A percentile compares a stretch with the other conserved stretches of the same genome.
These are phyloP conservation scores for Austroboletus novae-zelandiae DNA, from an alignment of 1,284 basidiomycete species.

Conservation along the genomic window DNA sequence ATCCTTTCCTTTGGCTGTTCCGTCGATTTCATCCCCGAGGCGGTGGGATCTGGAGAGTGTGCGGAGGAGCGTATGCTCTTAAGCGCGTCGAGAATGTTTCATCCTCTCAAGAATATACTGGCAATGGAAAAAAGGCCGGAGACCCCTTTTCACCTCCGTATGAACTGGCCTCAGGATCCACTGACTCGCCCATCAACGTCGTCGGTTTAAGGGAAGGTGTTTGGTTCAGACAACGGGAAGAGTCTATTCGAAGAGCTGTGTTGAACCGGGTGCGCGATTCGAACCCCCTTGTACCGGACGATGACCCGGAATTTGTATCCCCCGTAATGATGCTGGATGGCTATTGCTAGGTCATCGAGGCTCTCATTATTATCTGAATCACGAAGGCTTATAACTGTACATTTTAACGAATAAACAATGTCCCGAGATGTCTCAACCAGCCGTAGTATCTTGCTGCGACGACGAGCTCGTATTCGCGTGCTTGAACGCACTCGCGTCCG, in stretches of 20 bases:
- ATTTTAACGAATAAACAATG: conserved; percentile 24
- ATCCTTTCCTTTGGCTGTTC: conserved; percentile 74
- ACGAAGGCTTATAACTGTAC: background rate
- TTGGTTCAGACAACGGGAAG: conserved; percentile 78
- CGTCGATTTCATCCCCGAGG: conserved; percentile 57
- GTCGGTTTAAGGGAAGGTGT: conserved; percentile 66
- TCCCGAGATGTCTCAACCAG: background rate
- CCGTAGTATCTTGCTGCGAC: conserved; percentile 1
- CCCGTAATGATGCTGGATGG: conserved; percentile 32
- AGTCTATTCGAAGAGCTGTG: conserved; percentile 56
- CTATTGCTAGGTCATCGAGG: conserved; percentile 16
- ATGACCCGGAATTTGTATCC: conserved; percentile 8
- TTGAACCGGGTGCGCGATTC: conserved; percentile 30
- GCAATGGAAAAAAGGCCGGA: conserved; percentile 7
- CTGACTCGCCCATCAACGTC: conserved; percentile 35
- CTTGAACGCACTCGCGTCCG: conserved; percentile 24
- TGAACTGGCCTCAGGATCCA: conserved; percentile 11
- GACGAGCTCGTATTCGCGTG: conserved; percentile 10
- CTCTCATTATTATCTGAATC: background rate
- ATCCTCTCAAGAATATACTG: conserved; percentile 23
- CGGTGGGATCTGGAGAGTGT: conserved; percentile 66
- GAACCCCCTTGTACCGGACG: conserved; percentile 26
- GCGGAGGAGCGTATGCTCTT: conserved; percentile 65
- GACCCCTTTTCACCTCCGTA: conserved; percentile 11
- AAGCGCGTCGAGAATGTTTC: conserved; percentile 44